These are phyloP conservation scores for Hypoxylon sp. DNA, from an alignment of 2,329 filamentous ascomycete species.

Conservation along the genomic window DNA sequence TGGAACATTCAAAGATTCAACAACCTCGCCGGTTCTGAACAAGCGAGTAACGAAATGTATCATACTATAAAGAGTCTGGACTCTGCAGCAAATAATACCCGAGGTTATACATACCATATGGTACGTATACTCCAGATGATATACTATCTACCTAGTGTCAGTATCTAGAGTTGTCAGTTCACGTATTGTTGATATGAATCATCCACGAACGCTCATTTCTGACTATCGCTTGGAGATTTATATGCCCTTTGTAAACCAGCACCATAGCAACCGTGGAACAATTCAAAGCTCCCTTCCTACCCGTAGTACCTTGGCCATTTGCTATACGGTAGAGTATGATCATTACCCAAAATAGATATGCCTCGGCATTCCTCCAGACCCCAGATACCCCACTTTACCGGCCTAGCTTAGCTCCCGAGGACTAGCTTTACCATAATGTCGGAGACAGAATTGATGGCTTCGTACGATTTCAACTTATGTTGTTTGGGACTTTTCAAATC, in stretches of 20 bases:
- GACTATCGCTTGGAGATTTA: not conserved
- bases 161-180: not conserved
- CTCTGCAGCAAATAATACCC: constrained; percentile 9
- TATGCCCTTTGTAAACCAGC: not conserved
- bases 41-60: constrained; percentile 20
- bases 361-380: constrained; percentile 51
- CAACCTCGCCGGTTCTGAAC: constrained; percentile 4
- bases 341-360: constrained; percentile 37
- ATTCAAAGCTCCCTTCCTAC: not conserved
- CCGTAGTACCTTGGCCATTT: not conserved
- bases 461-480: not conserved
- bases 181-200: not conserved
- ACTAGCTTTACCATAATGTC: constrained; percentile 2
- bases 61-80: constrained; percentile 24
- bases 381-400: constrained; percentile 43
- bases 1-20: constrained; percentile 22
- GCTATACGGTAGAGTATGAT: not conserved
- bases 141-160: not conserved
- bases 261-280: not conserved
- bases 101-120: not conserved
- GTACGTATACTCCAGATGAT: not conserved
- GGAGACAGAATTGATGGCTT: not conserved
- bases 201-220: not conserved
- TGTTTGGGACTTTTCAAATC: not conserved
- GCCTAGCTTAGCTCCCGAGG: constrained; percentile 26